Percentiles rank a stretch among this genome's conserved stretches.
Evolutionary conservation across 2,329 filamentous ascomycete species (phyloP).

Genomic region (Ophiocordyceps camponoti-saundersi): DNA sequence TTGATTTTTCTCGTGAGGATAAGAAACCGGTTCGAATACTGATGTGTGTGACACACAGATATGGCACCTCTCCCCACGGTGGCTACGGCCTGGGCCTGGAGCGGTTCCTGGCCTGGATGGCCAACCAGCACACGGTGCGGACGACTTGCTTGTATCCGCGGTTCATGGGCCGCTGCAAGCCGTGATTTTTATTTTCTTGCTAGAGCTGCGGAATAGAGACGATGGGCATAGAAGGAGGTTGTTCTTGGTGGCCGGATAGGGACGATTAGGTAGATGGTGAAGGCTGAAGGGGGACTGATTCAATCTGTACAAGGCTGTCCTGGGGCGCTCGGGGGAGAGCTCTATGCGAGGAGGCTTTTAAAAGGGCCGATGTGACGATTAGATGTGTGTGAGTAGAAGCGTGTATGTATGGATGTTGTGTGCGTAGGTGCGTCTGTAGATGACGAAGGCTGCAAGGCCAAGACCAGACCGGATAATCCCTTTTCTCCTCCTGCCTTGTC

Average conservation of each 20-base stretch:
- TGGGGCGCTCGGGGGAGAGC: not conserved
- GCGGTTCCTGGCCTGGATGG: conserved; percentile 41
- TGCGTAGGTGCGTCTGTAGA: not conserved
- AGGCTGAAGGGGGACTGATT: not conserved
- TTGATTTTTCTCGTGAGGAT: not conserved
- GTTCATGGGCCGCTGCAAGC: conserved; percentile 67
- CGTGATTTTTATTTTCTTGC: conserved; percentile 21
- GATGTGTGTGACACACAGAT: conserved; percentile 14
- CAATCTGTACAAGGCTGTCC: no score
- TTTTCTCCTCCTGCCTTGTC: not conserved
- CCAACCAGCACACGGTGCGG: conserved; percentile 44
- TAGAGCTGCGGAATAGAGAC: not conserved
- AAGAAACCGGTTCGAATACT: not conserved
- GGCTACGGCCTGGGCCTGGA: conserved; percentile 68
- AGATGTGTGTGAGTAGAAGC: not conserved
- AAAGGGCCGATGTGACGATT: not conserved
- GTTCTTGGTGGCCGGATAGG: not conserved
- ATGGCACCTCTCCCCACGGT: conserved; percentile 81
- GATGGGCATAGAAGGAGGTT: not conserved
- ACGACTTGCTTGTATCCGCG: conserved; percentile 60
- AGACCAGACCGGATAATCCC: not conserved
- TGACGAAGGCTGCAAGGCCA: not conserved
- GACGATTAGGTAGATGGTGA: not conserved
- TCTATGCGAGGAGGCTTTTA: not conserved
- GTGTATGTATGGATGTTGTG: not conserved